Percentiles rank a stretch among this genome's conserved stretches.
phyloP scores from a whole-genome alignment of 2,329 filamentous ascomycete species.

The Fusarium subtropicale region DNA sequence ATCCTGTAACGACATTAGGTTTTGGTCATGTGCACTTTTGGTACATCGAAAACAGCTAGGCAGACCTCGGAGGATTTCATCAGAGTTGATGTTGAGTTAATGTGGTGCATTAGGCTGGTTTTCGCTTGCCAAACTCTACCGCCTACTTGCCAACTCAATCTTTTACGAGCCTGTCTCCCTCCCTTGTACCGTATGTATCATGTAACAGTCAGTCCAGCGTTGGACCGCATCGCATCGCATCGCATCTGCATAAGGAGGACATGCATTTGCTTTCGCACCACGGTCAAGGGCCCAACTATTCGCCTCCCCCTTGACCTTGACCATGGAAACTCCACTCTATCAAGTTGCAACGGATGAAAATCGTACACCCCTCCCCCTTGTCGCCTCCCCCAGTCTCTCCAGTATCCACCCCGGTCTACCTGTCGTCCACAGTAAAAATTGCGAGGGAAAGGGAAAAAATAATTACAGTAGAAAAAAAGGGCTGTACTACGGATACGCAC shows the following conservation, averaged over 20 bases:
- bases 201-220: constrained; percentile 6
- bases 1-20: constrained; percentile 35
- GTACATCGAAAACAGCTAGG: constrained; percentile 16
- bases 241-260: constrained; percentile 21
- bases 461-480: constrained; percentile 20
- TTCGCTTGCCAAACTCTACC: constrained; percentile 29
- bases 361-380: constrained; percentile 38
- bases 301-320: constrained; percentile 39
- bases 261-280: constrained; percentile 27
- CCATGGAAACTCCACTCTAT: constrained; percentile 34
- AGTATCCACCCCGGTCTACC: constrained; percentile 42
- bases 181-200: constrained; percentile 33
- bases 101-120: constrained; percentile 33
- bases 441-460: constrained; percentile 18
- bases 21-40: constrained; percentile 30
- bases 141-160: background rate
- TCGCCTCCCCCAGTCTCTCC: constrained; percentile 43
- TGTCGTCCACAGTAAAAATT: constrained; percentile 34
- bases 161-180: constrained; percentile 11
- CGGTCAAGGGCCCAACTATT: constrained; percentile 34
- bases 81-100: constrained; percentile 27
- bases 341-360: constrained; percentile 28
- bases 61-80: constrained; percentile 28
- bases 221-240: background rate
- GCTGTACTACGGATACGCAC: constrained; percentile 29